Percentiles rank a stretch among this genome's conserved stretches.
phyloP scores from a whole-genome alignment of 371 early-diverging fungal genomes.

The Syncephalastrum monosporum region DNA sequence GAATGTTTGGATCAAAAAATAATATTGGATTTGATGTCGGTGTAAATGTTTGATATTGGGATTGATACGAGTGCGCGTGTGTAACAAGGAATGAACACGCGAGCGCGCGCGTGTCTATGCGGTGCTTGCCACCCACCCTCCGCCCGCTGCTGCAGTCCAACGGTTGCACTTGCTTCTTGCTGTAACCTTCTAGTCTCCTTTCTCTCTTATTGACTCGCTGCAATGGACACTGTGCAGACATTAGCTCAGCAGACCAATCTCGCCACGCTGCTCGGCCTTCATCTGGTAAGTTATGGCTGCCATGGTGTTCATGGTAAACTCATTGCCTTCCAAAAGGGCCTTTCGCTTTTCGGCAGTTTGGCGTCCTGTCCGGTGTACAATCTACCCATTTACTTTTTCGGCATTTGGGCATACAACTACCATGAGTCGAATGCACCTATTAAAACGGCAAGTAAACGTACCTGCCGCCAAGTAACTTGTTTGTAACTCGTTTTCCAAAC shows the following conservation, averaged over 20 bases:
- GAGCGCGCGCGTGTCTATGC: no score
- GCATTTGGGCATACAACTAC: slow-evolving; percentile 50
- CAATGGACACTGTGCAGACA: slow-evolving; percentile 39
- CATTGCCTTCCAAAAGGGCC: slow-evolving; percentile 20
- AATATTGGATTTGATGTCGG: no score
- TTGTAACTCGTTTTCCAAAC: not conserved
- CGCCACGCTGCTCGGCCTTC: slow-evolving; percentile 46
- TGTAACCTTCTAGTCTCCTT: not conserved
- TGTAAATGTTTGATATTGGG: no score
- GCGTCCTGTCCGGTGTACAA: slow-evolving; percentile 47
- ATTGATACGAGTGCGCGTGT: no score
- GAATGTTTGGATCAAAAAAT: not conserved
- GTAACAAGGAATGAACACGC: no score
- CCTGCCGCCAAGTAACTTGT: no score
- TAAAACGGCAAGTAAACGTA: slow-evolving; percentile 35
- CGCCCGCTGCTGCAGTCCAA: no score
- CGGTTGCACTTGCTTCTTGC: not conserved
- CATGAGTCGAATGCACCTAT: slow-evolving; percentile 48
- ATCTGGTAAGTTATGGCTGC: slow-evolving; percentile 27
- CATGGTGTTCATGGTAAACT: not conserved
- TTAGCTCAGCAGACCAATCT: slow-evolving; percentile 43
- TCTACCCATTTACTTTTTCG: slow-evolving; percentile 51
- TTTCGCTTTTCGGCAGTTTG: slow-evolving; percentile 43
- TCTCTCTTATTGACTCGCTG: not conserved
- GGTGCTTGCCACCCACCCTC: not conserved